A percentile compares a stretch with the other conserved stretches of the same genome.
phyloP scores from a whole-genome alignment of 2,329 filamentous ascomycete species.

The Aspergillus vadensis region DNA sequence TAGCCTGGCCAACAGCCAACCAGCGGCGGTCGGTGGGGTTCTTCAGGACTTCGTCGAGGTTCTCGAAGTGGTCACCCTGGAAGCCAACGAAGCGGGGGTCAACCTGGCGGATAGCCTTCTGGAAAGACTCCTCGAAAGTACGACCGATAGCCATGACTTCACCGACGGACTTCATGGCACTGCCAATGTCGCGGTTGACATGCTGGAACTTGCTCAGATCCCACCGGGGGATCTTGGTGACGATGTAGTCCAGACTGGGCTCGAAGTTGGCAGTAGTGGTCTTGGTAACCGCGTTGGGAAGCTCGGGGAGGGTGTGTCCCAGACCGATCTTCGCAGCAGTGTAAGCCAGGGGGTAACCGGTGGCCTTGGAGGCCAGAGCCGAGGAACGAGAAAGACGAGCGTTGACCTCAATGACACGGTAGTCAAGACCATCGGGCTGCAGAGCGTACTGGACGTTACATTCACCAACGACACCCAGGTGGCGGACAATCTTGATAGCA shows the following conservation, averaged over 20 bases:
- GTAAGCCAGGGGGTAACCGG: constrained; percentile 94
- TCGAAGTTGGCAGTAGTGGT: constrained; percentile 99
- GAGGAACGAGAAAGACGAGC: constrained; percentile 97
- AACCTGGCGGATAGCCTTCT: constrained; percentile 97
- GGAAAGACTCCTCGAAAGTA: constrained; percentile 98
- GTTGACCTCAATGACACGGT: constrained; percentile 98
- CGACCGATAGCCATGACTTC: constrained; percentile 99
- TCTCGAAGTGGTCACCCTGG: constrained; percentile 91
- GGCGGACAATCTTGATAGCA: constrained; percentile 96
- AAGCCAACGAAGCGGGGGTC: constrained; percentile 90
- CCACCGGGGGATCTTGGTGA: constrained; percentile 98
- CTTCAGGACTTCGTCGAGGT: constrained; percentile 83
- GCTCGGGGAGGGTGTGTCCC: constrained; percentile 89
- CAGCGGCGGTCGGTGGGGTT: constrained; percentile 96
- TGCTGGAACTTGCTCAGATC: constrained; percentile 99
- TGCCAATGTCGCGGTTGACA: constrained; percentile 95
- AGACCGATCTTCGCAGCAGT: constrained; percentile 98
- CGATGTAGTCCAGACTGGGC: constrained; percentile 94
- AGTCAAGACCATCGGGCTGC: constrained; percentile 94
- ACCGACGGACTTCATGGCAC: constrained; percentile 97
- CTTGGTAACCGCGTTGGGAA: constrained; percentile 97
- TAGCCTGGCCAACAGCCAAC: constrained; percentile 95
- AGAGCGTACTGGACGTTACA: constrained; percentile 98
- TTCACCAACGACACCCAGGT: constrained; percentile 95
- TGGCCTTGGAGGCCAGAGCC: constrained; percentile 95